A percentile compares a stretch with the other conserved stretches of the same genome.
Evolutionary conservation across 164 flowering plant species (phyloP).

Genomic region (Tinospora cordifolia): DNA sequence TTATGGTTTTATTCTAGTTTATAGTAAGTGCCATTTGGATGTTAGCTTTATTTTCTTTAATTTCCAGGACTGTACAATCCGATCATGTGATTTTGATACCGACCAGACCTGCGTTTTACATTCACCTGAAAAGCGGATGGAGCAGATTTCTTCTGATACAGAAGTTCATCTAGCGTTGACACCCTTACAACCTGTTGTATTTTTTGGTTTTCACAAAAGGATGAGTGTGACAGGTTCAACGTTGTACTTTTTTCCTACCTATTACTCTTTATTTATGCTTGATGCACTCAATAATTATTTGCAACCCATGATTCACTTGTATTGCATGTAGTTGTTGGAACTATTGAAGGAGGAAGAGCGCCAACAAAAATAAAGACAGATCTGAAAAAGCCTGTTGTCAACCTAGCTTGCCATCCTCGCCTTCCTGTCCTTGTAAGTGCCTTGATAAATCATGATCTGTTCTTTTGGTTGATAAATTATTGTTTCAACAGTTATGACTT

Average conservation of each 20-base stretch:
- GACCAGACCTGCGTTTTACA: constrained; percentile 95
- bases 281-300: constrained; percentile 9
- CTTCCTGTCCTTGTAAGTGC: constrained; percentile 78
- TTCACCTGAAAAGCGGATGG: constrained; percentile 90
- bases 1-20: not conserved
- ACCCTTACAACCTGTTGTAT: constrained; percentile 92
- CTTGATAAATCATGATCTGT: not conserved
- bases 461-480: not conserved
- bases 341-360: constrained; percentile 89
- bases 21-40: not conserved
- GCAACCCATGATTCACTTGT: constrained; percentile 18
- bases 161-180: constrained; percentile 99
- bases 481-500: constrained; percentile 2
- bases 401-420: constrained; percentile 99
- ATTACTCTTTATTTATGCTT: not conserved
- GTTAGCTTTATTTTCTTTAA: not conserved
- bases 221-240: constrained; percentile 96
- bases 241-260: constrained; percentile 4
- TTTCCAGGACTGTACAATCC: constrained; percentile 87
- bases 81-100: constrained; percentile 92
- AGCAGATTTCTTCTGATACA: constrained; percentile 70
- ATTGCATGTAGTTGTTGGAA: constrained; percentile 80
- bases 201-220: constrained; percentile 87
- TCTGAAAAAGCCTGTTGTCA: constrained; percentile 89
- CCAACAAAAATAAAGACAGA: constrained; percentile 98